These are phyloP conservation scores for Colletotrichum horii DNA, from an alignment of 2,329 filamentous ascomycete species.

Conservation along the genomic window DNA sequence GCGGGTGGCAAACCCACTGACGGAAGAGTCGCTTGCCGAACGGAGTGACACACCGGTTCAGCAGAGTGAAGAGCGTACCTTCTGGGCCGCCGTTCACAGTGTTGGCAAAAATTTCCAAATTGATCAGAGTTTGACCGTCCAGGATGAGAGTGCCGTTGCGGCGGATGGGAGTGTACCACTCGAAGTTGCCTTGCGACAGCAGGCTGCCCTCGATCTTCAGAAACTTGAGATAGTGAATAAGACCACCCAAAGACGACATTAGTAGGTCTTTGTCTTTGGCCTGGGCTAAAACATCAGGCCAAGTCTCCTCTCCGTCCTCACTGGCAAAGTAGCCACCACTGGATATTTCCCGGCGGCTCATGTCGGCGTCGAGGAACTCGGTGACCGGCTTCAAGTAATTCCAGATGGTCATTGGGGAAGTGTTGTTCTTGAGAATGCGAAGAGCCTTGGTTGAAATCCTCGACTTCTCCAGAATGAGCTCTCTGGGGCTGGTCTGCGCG, in stretches of 20 bases:
- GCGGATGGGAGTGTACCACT: slow-evolving; percentile 88
- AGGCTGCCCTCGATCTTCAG: slow-evolving; percentile 90
- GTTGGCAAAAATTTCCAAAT: slow-evolving; percentile 96
- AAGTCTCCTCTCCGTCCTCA: slow-evolving; percentile 58
- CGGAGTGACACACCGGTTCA: slow-evolving; percentile 94
- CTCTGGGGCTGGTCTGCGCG: slow-evolving; percentile 87
- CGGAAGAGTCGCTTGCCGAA: slow-evolving; percentile 96
- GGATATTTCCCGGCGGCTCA: slow-evolving; percentile 80
- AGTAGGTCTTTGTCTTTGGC: slow-evolving; percentile 78
- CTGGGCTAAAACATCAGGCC: slow-evolving; percentile 78
- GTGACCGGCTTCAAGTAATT: slow-evolving; percentile 85
- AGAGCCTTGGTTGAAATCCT: slow-evolving; percentile 86
- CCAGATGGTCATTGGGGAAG: slow-evolving; percentile 90
- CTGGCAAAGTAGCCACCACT: slow-evolving; percentile 79
- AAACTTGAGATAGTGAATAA: slow-evolving; percentile 84
- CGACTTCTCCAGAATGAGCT: slow-evolving; percentile 88
- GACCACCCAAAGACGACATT: slow-evolving; percentile 90
- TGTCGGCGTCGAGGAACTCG: slow-evolving; percentile 91
- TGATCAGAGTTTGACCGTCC: slow-evolving; percentile 95
- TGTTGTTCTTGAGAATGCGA: slow-evolving; percentile 96
- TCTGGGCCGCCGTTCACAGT: slow-evolving; percentile 84
- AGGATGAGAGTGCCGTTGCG: slow-evolving; percentile 90
- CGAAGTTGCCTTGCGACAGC: slow-evolving; percentile 88
- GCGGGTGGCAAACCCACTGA: slow-evolving; percentile 95
- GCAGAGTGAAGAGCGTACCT: slow-evolving; percentile 86